A percentile compares a stretch with the other conserved stretches of the same genome.
These are phyloP conservation scores for Sclerotinia borealis DNA, from an alignment of 2,329 filamentous ascomycete species.

Conservation along the genomic window DNA sequence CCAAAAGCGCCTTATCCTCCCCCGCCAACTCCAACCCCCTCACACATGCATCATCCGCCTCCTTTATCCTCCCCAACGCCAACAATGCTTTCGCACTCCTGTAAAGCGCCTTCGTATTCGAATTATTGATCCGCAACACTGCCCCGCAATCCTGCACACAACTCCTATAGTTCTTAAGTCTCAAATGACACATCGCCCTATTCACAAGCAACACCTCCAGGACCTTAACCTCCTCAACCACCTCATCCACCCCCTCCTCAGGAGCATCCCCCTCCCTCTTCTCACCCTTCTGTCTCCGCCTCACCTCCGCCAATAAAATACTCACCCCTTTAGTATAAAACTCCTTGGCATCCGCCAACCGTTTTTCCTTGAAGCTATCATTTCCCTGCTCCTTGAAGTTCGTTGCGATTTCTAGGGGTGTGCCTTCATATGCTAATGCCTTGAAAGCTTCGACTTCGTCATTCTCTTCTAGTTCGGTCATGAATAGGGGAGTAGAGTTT, in stretches of 20 bases:
- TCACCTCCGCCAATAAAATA: conserved; percentile 60
- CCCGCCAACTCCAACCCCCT: conserved; percentile 69
- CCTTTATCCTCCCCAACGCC: conserved; percentile 67
- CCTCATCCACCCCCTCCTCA: conserved; percentile 38
- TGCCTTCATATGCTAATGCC: conserved; percentile 89
- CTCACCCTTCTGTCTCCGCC: conserved; percentile 40
- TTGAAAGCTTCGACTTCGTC: conserved; percentile 78
- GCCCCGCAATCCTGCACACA: conserved; percentile 80
- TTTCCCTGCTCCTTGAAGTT: conserved; percentile 93
- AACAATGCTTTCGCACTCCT: conserved; percentile 74
- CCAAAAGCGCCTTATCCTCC: conserved; percentile 59
- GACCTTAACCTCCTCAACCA: conserved; percentile 47
- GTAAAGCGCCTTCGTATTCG: conserved; percentile 87
- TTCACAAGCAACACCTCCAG: conserved; percentile 80
- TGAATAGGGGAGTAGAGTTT: conserved; percentile 80
- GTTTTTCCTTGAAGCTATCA: conserved; percentile 68
- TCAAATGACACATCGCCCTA: conserved; percentile 82
- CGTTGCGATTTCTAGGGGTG: conserved; percentile 70
- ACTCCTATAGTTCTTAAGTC: conserved; percentile 80
- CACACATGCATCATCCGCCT: conserved; percentile 74
- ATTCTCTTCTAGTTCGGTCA: conserved; percentile 89
- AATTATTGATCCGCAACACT: conserved; percentile 70
- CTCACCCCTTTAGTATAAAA: conserved; percentile 86
- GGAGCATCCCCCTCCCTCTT: conserved; percentile 37
- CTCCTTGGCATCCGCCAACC: conserved; percentile 78